Percentiles rank a stretch among this genome's conserved stretches.
These are phyloP conservation scores for Tieghemiomyces parasiticus DNA, from an alignment of 192 early-diverging fungal species.

Conservation along the genomic window DNA sequence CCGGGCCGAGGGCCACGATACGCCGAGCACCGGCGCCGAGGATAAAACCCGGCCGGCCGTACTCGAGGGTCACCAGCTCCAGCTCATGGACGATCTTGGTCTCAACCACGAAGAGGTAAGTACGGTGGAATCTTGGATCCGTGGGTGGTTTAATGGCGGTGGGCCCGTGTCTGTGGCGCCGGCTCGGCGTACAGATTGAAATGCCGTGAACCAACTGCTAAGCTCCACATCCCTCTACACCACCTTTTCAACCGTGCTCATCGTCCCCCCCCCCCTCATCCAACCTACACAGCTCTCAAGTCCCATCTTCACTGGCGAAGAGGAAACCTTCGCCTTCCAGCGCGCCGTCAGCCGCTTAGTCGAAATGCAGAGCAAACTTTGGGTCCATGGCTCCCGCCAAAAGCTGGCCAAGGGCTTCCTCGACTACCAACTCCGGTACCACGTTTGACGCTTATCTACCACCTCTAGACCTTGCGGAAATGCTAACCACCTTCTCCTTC, in stretches of 20 bases:
- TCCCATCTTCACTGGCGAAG: constrained; percentile 66
- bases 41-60: constrained; percentile 19
- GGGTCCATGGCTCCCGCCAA: constrained; percentile 27
- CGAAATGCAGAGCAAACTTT: constrained; percentile 79
- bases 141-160: neutral
- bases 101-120: constrained; percentile 22
- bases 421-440: constrained; percentile 1
- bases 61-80: constrained; percentile 25
- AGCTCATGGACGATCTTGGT: constrained; percentile 44
- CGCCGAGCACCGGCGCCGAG: too few species aligned
- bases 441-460: too few species aligned
- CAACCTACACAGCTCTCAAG: constrained; percentile 24
- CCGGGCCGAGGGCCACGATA: constrained; percentile 41
- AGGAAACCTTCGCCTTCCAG: constrained; percentile 94
- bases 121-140: neutral
- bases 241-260: too few species aligned
- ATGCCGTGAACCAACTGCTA: neutral
- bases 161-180: neutral
- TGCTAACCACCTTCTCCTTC: too few species aligned
- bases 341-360: constrained; percentile 78
- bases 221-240: too few species aligned
- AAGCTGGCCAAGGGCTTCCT: neutral
- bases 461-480: too few species aligned
- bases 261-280: too few species aligned
- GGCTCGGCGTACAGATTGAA: neutral